These are phyloP conservation scores for Colletotrichum ledebouriae DNA, from an alignment of 2,329 filamentous ascomycete genomes.

Conservation along the genomic window DNA sequence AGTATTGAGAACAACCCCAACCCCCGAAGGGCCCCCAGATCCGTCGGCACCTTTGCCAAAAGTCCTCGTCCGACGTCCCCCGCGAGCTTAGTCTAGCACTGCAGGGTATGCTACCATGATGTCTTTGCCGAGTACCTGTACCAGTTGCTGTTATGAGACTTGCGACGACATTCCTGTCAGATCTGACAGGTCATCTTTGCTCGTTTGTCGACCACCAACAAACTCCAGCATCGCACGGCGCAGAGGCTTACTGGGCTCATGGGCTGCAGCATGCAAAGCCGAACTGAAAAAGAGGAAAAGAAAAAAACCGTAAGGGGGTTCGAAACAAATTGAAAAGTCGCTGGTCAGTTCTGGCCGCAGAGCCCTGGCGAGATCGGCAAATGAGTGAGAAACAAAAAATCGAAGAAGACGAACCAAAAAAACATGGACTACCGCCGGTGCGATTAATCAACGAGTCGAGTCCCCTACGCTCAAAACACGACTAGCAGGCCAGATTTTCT, in stretches of 20 bases:
- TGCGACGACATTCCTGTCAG: conserved; percentile 34
- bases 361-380: not conserved
- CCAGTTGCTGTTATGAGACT: conserved; percentile 28
- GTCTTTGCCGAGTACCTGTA: not conserved
- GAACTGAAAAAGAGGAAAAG: not conserved
- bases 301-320: too few species aligned
- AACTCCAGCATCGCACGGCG: conserved; percentile 23
- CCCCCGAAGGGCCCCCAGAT: not conserved
- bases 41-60: conserved; percentile 16
- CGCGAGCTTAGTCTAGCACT: not conserved
- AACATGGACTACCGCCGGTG: not conserved
- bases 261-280: conserved; percentile 12
- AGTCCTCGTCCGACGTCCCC: not conserved
- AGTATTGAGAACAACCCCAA: not conserved
- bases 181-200: conserved; percentile 37
- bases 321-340: not conserved
- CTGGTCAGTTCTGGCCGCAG: not conserved
- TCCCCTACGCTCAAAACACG: not conserved
- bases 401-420: not conserved
- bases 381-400: not conserved
- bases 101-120: conserved; percentile 2
- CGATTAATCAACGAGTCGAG: conserved; percentile 6
- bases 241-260: not conserved
- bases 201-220: conserved; percentile 36
- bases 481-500: conserved; percentile 33